Evolutionary conservation across 164 flowering plant species (phyloP).

Genomic region (Euptelea pleiosperma): DNA sequence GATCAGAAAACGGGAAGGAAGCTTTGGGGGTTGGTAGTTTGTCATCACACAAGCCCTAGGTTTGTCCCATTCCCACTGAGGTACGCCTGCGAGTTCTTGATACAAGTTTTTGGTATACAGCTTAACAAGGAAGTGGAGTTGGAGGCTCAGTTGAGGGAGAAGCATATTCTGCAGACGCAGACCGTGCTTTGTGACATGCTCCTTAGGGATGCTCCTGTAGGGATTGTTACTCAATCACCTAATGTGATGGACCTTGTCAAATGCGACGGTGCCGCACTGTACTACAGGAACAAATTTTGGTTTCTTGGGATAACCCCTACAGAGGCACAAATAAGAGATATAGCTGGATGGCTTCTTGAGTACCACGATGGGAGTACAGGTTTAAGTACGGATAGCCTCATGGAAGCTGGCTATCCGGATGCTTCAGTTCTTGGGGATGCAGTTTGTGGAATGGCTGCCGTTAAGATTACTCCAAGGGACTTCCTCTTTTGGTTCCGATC

Average conservation of each 20-base stretch:
- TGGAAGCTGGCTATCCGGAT: slow-evolving; percentile 69
- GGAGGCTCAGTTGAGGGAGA: slow-evolving; percentile 62
- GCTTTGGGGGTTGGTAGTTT: slow-evolving; percentile 80
- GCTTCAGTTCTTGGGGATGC: slow-evolving; percentile 55
- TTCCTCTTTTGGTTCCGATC: slow-evolving; percentile 83
- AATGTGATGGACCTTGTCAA: slow-evolving; percentile 75
- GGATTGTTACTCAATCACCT: slow-evolving; percentile 66
- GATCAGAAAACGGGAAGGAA: slow-evolving; percentile 42
- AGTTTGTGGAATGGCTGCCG: slow-evolving; percentile 82
- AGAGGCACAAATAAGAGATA: slow-evolving; percentile 55
- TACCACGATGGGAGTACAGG: slow-evolving; percentile 51
- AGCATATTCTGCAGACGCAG: slow-evolving; percentile 59
- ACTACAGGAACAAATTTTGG: slow-evolving; percentile 46
- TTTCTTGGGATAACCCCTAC: slow-evolving; percentile 69
- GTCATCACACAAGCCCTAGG: slow-evolving; percentile 71
- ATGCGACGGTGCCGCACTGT: slow-evolving; percentile 82
- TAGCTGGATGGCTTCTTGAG: slow-evolving; percentile 55
- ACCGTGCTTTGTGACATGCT: slow-evolving; percentile 81
- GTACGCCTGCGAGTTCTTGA: slow-evolving; percentile 76
- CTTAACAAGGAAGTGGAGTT: slow-evolving; percentile 67
- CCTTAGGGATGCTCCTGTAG: slow-evolving; percentile 63
- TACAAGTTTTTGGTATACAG: slow-evolving; percentile 67
- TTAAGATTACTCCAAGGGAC: slow-evolving; percentile 50
- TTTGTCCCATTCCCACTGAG: slow-evolving; percentile 68
- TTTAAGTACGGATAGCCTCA: slow-evolving; percentile 71